Evolutionary conservation across 805 yeast genomes (phyloP), one percentile per base, ranked within the genome.

Genomic region (Blastobotrys mokoenaii): DNA sequence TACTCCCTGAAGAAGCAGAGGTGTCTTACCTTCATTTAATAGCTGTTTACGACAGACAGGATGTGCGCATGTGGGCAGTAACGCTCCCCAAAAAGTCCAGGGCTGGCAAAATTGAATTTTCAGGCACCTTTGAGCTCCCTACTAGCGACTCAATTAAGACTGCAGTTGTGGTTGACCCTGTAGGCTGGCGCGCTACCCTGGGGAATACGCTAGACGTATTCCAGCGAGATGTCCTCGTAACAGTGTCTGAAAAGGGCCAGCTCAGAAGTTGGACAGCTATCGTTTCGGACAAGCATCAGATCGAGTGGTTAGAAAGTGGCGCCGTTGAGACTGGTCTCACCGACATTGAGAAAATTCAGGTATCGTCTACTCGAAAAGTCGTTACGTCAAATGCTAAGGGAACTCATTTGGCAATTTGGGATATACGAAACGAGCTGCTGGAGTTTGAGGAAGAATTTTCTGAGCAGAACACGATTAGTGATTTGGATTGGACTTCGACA

Each of bases 401-500:
- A 3, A 64, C 64, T 35, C 65, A 66, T 34, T 61, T 90, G 36
- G 68, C 81, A 0, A 76, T 89, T n/a, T 90, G 96, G 95, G 95
- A 88, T 61, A 67, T 81, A 32, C 72, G 71, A 38, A 69, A 80
- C 27, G 76, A 80, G 3, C 77, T 84, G 1, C 63, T 85, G 44
- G 95, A 84, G 58, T 83, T 76, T 53, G 70, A 69, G 40, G 72
- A 68, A 46, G 43, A 46, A 1, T 72, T 70, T 50, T 61, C 60
- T 0, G 72, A 61, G 9, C 45, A 50, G 12, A 51, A 49, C 6
- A 34, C 46, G 3, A 77, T 88, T 6, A 62, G 70, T 18, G 96
- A 88, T 60, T 68, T 89, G 22, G 97, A 89, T 63, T 89, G 97
- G 97, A 84, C 95, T 0, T 74, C 82, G 44, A 79, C 82, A 1